These are phyloP conservation scores for Marchantia paleacea DNA, from an alignment of 225 moss, liverwort and hornwort species.

Conservation along the genomic window DNA sequence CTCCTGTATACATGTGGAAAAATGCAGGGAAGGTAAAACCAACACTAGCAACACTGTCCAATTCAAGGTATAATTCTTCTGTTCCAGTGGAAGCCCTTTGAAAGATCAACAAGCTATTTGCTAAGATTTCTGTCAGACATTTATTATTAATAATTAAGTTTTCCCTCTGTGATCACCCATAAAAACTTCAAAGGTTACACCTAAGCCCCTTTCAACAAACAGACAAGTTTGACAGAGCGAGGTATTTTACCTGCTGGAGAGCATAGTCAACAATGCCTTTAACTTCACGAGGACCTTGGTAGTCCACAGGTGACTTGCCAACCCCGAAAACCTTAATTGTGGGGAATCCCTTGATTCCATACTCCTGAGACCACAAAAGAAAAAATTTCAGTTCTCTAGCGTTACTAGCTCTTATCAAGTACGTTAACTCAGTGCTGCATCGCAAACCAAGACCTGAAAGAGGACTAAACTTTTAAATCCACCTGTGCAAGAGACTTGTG, in stretches of 20 bases:
- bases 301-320: constrained; percentile 76
- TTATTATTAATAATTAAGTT: too few species aligned
- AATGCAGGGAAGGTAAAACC: too few species aligned
- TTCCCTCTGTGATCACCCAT: too few species aligned
- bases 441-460: background rate
- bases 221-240: background rate
- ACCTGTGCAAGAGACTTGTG: constrained; percentile 89
- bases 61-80: too few species aligned
- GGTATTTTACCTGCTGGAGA: constrained; percentile 57
- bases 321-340: constrained; percentile 87
- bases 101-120: too few species aligned
- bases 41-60: too few species aligned
- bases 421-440: background rate
- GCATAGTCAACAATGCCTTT: constrained; percentile 86
- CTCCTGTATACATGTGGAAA: too few species aligned
- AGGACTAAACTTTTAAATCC: background rate
- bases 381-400: background rate
- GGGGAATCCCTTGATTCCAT: constrained; percentile 91
- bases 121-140: too few species aligned
- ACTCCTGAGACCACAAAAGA: constrained; percentile 47
- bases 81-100: too few species aligned
- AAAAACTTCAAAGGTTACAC: too few species aligned
- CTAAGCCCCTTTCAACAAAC: too few species aligned
- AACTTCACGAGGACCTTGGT: constrained; percentile 87
- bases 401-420: background rate